Evolutionary conservation across 2,329 filamentous ascomycete species (phyloP).

Genomic region (Elsinoe necatrix): DNA sequence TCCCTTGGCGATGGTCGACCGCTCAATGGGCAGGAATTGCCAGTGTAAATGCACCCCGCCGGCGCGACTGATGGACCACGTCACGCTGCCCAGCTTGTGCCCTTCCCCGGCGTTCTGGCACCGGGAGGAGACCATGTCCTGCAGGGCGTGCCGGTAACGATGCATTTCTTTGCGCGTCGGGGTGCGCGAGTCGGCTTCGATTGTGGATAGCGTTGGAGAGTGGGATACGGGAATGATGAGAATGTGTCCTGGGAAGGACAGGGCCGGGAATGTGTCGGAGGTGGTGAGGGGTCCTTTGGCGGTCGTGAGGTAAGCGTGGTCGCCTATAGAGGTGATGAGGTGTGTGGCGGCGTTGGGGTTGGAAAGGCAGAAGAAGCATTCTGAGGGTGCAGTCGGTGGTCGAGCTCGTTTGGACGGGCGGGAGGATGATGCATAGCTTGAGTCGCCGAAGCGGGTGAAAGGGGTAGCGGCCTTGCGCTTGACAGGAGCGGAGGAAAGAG

Average conservation of each 20-base stretch:
- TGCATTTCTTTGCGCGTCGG: constrained; percentile 72
- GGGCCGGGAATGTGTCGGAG: constrained; percentile 58
- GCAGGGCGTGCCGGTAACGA: constrained; percentile 66
- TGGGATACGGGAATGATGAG: constrained; percentile 87
- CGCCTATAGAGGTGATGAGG: constrained; percentile 81
- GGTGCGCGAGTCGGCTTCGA: constrained; percentile 47
- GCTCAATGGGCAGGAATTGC: constrained; percentile 77
- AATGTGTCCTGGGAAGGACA: constrained; percentile 75
- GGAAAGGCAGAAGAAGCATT: constrained; percentile 93
- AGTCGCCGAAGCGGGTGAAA: constrained; percentile 48
- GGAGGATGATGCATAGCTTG: constrained; percentile 23
- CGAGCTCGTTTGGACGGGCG: constrained; percentile 30
- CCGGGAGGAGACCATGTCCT: constrained; percentile 57
- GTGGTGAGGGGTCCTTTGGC: constrained; percentile 83
- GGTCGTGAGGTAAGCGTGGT: constrained; percentile 79
- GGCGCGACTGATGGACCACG: constrained; percentile 81
- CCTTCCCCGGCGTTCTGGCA: constrained; percentile 10
- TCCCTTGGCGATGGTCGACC: constrained; percentile 58
- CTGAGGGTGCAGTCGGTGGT: constrained; percentile 48
- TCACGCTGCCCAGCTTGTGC: constrained; percentile 64
- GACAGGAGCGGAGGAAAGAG: constrained; percentile 37
- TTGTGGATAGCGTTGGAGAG: constrained; percentile 61
- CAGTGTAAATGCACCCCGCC: constrained; percentile 83
- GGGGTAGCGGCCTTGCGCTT: constrained; percentile 43
- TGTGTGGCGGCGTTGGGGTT: constrained; percentile 78